Conservation (phyloP, 192 early-diverging fungal genomes). For the Entophlyctis luteolus region DNA sequence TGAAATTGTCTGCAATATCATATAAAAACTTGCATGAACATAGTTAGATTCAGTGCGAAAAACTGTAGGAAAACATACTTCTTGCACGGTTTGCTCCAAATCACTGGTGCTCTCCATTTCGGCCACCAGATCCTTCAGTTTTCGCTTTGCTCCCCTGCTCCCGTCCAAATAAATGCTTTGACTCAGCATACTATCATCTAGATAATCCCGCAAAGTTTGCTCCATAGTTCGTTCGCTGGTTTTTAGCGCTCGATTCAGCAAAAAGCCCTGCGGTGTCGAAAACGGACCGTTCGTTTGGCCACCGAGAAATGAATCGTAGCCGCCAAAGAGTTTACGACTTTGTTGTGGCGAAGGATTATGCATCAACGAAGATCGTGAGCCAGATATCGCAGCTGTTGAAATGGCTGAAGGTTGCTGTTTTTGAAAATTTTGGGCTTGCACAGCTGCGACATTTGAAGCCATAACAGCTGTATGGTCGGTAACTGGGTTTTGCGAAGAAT, state of each 20-base stretch:
- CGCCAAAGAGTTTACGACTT: conserved; percentile 12
- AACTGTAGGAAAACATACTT: too few species aligned
- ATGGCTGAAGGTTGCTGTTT: not conserved
- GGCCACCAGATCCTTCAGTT: conserved; percentile 79
- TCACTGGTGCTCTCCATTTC: conserved; percentile 77
- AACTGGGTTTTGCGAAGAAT: too few species aligned
- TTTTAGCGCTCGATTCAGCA: not conserved
- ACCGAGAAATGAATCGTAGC: conserved; percentile 4
- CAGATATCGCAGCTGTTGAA: not conserved
- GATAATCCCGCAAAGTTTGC: not conserved
- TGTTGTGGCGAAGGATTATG: conserved; percentile 2
- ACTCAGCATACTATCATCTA: conserved; percentile 15
- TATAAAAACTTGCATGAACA: conserved; percentile 72
- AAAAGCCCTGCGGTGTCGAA: not conserved
- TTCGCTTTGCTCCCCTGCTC: conserved; percentile 53
- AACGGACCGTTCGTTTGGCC: not conserved
- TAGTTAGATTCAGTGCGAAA: too few species aligned
- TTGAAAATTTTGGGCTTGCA: not conserved
- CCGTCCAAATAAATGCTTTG: not conserved
- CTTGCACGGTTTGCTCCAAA: conserved; percentile 76
- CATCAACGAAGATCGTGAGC: not conserved
- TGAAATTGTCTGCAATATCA: conserved; percentile 83
- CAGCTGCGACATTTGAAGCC: too few species aligned
- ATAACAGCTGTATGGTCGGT: too few species aligned
- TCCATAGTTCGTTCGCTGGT: not conserved